Base-by-base conservation (phyloP, 2,329 filamentous ascomycete genomes). In the Piedraia hortae region DNA sequence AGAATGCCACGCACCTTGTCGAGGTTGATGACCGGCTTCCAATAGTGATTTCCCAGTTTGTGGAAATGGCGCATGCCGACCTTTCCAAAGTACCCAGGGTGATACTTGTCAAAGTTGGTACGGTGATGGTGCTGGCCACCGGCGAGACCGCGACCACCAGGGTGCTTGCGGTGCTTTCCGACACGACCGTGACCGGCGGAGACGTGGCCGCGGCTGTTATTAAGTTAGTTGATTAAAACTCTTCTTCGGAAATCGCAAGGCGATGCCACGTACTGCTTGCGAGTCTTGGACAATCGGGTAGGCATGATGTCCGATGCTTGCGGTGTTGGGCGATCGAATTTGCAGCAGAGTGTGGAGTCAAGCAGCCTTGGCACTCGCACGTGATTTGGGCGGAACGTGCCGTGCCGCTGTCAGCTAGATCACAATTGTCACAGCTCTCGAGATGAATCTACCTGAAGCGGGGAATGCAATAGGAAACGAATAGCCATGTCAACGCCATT, bases 71-170 rank as follows among this genome's bases (percentile, higher is more conserved):
- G 28, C 42, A 45, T 46, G 34, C 40, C 41, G 22, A 45, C 44
- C 62, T 91, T 90, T 58, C 77, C 77, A 57, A 91, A 93, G 74
- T 93, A 93, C 77, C 85, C 85, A 33, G 82, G 78, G 50, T 89
- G 75, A 69, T 82, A 78, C 58, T 82, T 80, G 53, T 75, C 70
- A 45, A 78, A 59, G 60, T 88, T 89, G 47, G 75, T 89, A 40
- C 75, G 58, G 68, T 88, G 77, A 61, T 97, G 85, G 63, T 97
- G 85, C 61, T 91, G 77, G 66, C 80, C 82, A 88, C 85, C 82
- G 52, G 85, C 85, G 58, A 74, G 74, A 68, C 65, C 64, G 48
- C 64, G 63, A 61, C 62, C 65, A 64, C 65, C 64, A 46, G 65
- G 65, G 45, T 67, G 61, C 50, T 97, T 93, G 51, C 85, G 64